Evolutionary conservation across 371 early-diverging fungal species (phyloP), one percentile per base, ranked within the genome.

Genomic region (Mortierella sp.): DNA sequence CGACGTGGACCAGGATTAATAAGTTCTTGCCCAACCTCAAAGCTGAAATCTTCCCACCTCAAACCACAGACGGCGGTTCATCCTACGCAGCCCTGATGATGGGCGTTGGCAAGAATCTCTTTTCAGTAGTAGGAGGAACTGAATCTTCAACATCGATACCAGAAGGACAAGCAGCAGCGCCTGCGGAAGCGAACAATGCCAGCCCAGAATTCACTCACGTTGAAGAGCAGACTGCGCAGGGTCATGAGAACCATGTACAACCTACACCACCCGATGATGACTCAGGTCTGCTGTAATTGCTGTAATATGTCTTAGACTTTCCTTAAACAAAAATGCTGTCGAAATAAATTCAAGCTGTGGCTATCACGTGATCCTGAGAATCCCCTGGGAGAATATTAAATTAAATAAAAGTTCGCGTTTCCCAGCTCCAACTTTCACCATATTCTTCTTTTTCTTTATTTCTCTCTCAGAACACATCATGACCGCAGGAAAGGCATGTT

Each of bases 1-100:
- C 85, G 13, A 93, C 93, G 7, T 91, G 92, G 92, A 69, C 73
- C 45, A 78, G 87, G 61, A 70, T 93, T 48, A 85, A 87, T 57
- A 73, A 82, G 67, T 86, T 88, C 67, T 74, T 89, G 55, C 93
- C 93, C 28, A 84, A 84, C 11, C 85, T 93, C 38, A 84, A 86
- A 70, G 67, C 84, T 0, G 93, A 93, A 69, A 77, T 93, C 60
- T 90, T 90, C 69, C 85, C 87, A 11, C 32, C 73, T 0, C 78
- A 72, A n/a, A 52, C 67, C 11, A 47, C 78, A 1, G 80, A 79
- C 19, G 61, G 74, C 21, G 74, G 80, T 24, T 74, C 80, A 11
- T 74, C 80, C 0, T 79, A 79, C 41, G 80, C 80, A 15, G 80
- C 80, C 0, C 21, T 79, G 65, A 79, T 79, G 80, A 79, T 79